phyloP scores from a whole-genome alignment of 2,329 filamentous ascomycete genomes.

The Rhynchosporium secalis region DNA sequence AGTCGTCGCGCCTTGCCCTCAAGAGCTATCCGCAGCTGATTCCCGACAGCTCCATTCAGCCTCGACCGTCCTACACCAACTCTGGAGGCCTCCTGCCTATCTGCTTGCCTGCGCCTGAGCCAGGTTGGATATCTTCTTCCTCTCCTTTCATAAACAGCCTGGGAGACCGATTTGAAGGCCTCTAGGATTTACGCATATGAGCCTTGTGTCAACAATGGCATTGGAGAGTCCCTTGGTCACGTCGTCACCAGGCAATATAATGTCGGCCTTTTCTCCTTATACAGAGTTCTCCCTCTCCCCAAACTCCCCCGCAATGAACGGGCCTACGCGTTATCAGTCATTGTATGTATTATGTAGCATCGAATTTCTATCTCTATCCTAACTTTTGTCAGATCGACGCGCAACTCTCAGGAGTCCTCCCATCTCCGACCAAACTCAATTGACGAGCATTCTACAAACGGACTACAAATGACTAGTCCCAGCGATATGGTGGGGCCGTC shows the following conservation, averaged over 20 bases:
- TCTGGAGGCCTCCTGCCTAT: slow-evolving; percentile 18
- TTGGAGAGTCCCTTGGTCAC: slow-evolving; percentile 63
- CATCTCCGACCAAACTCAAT: slow-evolving; percentile 54
- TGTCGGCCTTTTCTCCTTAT: slow-evolving; percentile 54
- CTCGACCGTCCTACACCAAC: slow-evolving; percentile 34
- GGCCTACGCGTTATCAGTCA: slow-evolving; percentile 49
- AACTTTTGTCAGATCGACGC: slow-evolving; percentile 44
- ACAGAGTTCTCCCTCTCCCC: slow-evolving; percentile 57
- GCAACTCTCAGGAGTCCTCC: slow-evolving; percentile 47
- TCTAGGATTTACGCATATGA: slow-evolving; percentile 26
- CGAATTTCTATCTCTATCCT: slow-evolving; percentile 8
- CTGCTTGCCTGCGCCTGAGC: slow-evolving; percentile 23
- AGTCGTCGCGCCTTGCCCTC: slow-evolving; percentile 3
- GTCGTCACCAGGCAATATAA: slow-evolving; percentile 56
- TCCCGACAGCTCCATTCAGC: slow-evolving; percentile 31
- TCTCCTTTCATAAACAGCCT: slow-evolving; percentile 24
- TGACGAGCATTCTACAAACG: slow-evolving; percentile 36
- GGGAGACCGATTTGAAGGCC: slow-evolving; percentile 22
- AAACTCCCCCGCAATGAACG: slow-evolving; percentile 49
- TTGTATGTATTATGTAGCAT: slow-evolving; percentile 46
- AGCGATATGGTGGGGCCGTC: slow-evolving; percentile 76
- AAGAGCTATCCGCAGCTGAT: slow-evolving; percentile 16
- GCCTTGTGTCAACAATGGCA: slow-evolving; percentile 48
- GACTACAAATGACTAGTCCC: slow-evolving; percentile 55
- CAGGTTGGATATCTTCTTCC: slow-evolving; percentile 21